Conservation (phyloP, 2,329 filamentous ascomycete genomes). For the Stromatinia cepivora region DNA sequence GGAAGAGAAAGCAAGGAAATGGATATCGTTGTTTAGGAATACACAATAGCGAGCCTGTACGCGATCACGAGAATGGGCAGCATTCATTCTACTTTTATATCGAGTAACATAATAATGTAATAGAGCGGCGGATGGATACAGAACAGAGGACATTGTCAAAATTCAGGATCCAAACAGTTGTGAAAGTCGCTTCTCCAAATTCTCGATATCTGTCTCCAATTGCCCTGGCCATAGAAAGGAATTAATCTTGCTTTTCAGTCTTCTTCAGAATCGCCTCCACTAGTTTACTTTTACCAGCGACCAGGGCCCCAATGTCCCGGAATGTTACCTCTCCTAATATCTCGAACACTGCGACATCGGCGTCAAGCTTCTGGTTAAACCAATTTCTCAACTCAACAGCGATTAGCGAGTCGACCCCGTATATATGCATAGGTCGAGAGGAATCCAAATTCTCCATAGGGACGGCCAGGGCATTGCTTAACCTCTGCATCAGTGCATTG, state of each 20-base stretch:
- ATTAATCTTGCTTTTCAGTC: background rate
- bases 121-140: background rate
- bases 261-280: background rate
- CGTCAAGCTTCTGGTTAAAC: constrained; percentile 47
- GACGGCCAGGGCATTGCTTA: constrained; percentile 45
- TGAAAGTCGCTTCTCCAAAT: background rate
- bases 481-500: constrained; percentile 43
- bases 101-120: background rate
- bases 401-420: constrained; percentile 55
- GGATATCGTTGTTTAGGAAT: background rate
- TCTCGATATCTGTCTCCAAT: background rate
- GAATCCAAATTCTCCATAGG: constrained; percentile 48
- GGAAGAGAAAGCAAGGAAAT: background rate
- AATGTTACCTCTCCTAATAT: constrained; percentile 21
- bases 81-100: background rate
- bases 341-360: constrained; percentile 41
- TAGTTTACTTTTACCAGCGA: background rate
- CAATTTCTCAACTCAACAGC: constrained; percentile 55
- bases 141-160: background rate
- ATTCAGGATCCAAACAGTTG: background rate
- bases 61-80: no score
- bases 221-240: background rate
- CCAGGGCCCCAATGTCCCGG: background rate
- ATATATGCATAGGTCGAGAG: constrained; percentile 42
- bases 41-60: background rate